These are phyloP conservation scores for Metschnikowia arizonensis DNA, from an alignment of 805 yeast genomes.

Conservation along the genomic window DNA sequence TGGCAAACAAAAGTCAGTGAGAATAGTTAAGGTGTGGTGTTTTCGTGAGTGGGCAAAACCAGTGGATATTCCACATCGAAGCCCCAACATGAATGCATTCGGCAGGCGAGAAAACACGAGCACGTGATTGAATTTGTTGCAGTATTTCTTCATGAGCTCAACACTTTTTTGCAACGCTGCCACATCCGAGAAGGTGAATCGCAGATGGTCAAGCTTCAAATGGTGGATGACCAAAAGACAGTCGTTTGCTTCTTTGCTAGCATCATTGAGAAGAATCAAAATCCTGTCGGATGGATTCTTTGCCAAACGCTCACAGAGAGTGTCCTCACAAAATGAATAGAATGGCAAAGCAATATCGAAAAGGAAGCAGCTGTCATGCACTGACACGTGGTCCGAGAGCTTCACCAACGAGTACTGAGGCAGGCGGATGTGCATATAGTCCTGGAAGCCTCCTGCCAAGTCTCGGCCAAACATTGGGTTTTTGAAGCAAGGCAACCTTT, in stretches of 20 bases:
- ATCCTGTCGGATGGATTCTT: constrained; percentile 14
- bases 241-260: constrained; percentile 33
- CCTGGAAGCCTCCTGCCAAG: constrained; percentile 40
- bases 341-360: constrained; percentile 35
- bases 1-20: neutral
- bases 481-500: constrained; percentile 21
- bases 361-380: constrained; percentile 36
- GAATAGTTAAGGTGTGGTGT: constrained; percentile 7
- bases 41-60: neutral
- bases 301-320: constrained; percentile 5
- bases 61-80: constrained; percentile 3
- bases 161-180: constrained; percentile 3
- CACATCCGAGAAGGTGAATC: constrained; percentile 16
- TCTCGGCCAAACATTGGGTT: constrained; percentile 29
- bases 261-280: constrained; percentile 29
- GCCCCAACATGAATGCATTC: constrained; percentile 7
- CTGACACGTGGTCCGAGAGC: constrained; percentile 29
- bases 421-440: constrained; percentile 25
- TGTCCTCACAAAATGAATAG: constrained; percentile 25
- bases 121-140: constrained; percentile 13
- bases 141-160: constrained; percentile 6
- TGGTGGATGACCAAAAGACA: constrained; percentile 31
- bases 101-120: constrained; percentile 11
- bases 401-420: constrained; percentile 25
- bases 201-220: constrained; percentile 17